Evolutionary conservation across 2,329 filamentous ascomycete species (phyloP).

Genomic region (Fusarium sp.): DNA sequence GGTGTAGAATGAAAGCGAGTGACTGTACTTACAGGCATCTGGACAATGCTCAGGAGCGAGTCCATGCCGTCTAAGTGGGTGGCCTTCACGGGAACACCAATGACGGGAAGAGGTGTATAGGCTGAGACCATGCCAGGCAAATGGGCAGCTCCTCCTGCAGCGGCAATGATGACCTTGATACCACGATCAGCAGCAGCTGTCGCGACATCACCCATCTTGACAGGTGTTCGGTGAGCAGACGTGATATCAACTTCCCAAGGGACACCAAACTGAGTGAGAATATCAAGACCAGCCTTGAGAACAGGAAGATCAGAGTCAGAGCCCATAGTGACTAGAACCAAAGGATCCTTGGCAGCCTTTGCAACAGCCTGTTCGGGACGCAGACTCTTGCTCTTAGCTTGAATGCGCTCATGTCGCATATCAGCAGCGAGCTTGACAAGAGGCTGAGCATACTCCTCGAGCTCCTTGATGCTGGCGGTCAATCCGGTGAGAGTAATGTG

Average conservation of each 20-base stretch:
- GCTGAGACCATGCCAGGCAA: constrained; percentile 81
- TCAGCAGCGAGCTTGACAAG: constrained; percentile 74
- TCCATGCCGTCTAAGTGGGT: constrained; percentile 79
- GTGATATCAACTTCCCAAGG: constrained; percentile 81
- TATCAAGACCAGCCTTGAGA: constrained; percentile 73
- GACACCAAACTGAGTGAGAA: constrained; percentile 77
- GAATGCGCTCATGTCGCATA: constrained; percentile 68
- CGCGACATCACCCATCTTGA: constrained; percentile 76
- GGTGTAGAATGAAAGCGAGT: fast-evolving
- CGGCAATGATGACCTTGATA: constrained; percentile 80
- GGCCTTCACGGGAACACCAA: constrained; percentile 82
- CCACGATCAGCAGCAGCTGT: constrained; percentile 72
- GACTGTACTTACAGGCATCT: constrained; percentile 69
- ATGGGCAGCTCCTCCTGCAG: constrained; percentile 79
- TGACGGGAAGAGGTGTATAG: constrained; percentile 78
- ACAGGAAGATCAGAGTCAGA: constrained; percentile 82
- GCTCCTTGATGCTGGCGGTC: constrained; percentile 69
- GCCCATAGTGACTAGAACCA: constrained; percentile 86
- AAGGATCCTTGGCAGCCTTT: constrained; percentile 53
- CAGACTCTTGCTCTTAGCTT: constrained; percentile 54
- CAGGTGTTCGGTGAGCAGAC: constrained; percentile 81
- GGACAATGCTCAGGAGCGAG: constrained; percentile 78
- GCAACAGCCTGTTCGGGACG: constrained; percentile 50
- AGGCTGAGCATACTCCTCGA: constrained; percentile 69
- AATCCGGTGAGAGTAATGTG: constrained; percentile 88